phyloP scores from a whole-genome alignment of 2,329 filamentous ascomycete species.

The Pleoardoris graminearum region DNA sequence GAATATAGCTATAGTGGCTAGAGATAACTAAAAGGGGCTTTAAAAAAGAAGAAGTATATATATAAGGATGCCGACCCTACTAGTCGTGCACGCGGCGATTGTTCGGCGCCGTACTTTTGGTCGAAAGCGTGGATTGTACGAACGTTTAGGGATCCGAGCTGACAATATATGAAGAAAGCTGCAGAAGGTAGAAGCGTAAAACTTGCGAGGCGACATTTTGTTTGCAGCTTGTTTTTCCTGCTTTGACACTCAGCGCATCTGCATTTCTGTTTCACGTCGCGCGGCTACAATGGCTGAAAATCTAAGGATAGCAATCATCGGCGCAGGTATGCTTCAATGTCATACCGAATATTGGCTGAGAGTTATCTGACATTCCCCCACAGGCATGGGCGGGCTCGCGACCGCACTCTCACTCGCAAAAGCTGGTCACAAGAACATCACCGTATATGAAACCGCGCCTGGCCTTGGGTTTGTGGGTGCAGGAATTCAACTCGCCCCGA shows the following conservation, averaged over 20 bases:
- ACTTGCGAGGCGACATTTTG: too few species aligned
- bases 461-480: slow-evolving; percentile 80
- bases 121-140: too few species aligned
- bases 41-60: too few species aligned
- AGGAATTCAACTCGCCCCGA: slow-evolving; percentile 82
- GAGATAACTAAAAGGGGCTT: too few species aligned
- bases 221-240: not conserved
- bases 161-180: too few species aligned
- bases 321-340: slow-evolving; percentile 29
- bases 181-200: too few species aligned
- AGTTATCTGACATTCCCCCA: slow-evolving; percentile 16
- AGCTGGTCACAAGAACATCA: slow-evolving; percentile 72
- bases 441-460: slow-evolving; percentile 73
- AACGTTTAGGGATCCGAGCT: too few species aligned
- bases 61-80: too few species aligned
- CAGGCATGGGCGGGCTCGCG: slow-evolving; percentile 79
- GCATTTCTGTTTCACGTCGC: not conserved
- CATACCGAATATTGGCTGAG: not conserved
- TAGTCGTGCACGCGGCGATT: too few species aligned
- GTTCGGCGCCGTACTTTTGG: too few species aligned
- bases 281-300: slow-evolving; percentile 30
- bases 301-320: slow-evolving; percentile 38
- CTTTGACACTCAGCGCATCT: slow-evolving; percentile 5
- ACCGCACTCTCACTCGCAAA: slow-evolving; percentile 73
- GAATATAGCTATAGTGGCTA: too few species aligned